phyloP scores from a whole-genome alignment of 148 eudicot genomes.

The Rhododendron simsii region DNA sequence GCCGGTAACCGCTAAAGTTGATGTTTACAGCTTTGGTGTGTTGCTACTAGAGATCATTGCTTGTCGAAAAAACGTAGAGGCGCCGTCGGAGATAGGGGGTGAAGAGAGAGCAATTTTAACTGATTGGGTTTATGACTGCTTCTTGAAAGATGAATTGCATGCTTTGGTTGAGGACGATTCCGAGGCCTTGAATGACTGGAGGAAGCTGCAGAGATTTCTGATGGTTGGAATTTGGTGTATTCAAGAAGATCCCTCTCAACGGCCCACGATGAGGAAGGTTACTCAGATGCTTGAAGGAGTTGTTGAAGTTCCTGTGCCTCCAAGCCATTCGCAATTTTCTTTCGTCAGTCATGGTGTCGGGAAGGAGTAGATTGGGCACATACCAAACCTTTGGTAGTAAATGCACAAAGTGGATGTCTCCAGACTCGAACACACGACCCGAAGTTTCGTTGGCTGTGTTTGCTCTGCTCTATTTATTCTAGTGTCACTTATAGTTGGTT shows the following conservation, averaged over 20 bases:
- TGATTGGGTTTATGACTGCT: constrained; percentile 16
- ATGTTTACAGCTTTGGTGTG: constrained; percentile 19
- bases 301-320: neutral
- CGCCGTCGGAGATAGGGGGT: neutral
- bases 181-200: neutral
- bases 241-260: constrained; percentile 15
- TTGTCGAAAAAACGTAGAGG: constrained; percentile 2
- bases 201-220: neutral
- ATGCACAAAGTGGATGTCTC: neutral
- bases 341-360: neutral
- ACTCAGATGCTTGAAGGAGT: neutral
- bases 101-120: neutral
- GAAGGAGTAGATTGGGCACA: neutral
- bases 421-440: neutral
- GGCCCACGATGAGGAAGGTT: neutral
- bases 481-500: neutral
- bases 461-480: neutral
- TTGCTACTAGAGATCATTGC: constrained; percentile 14
- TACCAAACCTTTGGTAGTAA: neutral
- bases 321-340: neutral
- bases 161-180: neutral
- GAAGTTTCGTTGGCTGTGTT: neutral
- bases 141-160: neutral
- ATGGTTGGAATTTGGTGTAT: neutral
- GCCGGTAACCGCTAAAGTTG: constrained; percentile 9